A percentile compares a stretch with the other conserved stretches of the same genome.
These are phyloP conservation scores for Suillus hirtellus DNA, from an alignment of 768 basidiomycete genomes.

Conservation along the genomic window DNA sequence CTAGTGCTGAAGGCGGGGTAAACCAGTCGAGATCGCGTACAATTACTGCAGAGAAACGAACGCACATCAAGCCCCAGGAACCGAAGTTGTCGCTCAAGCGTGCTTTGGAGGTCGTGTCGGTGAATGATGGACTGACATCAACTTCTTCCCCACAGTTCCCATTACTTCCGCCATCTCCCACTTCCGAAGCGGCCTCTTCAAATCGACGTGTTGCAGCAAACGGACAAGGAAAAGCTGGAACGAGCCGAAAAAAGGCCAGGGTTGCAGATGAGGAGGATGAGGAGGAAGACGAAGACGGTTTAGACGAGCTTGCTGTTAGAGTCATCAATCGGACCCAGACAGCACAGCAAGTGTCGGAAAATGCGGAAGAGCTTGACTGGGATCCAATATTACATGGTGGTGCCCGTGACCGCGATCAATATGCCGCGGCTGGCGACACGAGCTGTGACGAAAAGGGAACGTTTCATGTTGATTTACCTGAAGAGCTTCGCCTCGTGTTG, in stretches of 20 bases:
- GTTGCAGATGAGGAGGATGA: constrained; percentile 34
- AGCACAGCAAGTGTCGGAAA: constrained; percentile 15
- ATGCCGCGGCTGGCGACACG: constrained; percentile 19
- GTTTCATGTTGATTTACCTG: constrained; percentile 62
- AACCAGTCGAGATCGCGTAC: constrained; percentile 5
- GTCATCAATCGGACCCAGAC: constrained; percentile 19
- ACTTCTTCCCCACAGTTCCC: constrained; percentile 21
- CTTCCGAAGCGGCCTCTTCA: constrained; percentile 38
- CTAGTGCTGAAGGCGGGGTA: not conserved
- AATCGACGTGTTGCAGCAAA: constrained; percentile 37
- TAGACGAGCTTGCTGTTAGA: constrained; percentile 23
- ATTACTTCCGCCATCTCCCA: constrained; percentile 73
- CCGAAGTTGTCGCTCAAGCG: constrained; percentile 45
- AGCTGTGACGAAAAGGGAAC: constrained; percentile 37
- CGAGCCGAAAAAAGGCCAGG: constrained; percentile 51
- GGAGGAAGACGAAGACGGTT: constrained; percentile 22
- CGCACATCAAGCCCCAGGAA: constrained; percentile 9
- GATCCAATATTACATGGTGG: constrained; percentile 30
- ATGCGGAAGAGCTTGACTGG: constrained; percentile 25
- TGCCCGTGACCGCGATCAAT: constrained; percentile 26
- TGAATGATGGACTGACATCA: constrained; percentile 2
- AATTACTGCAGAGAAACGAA: not conserved
- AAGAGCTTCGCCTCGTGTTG: constrained; percentile 63
- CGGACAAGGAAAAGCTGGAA: constrained; percentile 38
- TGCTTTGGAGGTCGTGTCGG: constrained; percentile 28